phyloP scores from a whole-genome alignment of 192 early-diverging fungal genomes.

The Coemansia reversa region DNA sequence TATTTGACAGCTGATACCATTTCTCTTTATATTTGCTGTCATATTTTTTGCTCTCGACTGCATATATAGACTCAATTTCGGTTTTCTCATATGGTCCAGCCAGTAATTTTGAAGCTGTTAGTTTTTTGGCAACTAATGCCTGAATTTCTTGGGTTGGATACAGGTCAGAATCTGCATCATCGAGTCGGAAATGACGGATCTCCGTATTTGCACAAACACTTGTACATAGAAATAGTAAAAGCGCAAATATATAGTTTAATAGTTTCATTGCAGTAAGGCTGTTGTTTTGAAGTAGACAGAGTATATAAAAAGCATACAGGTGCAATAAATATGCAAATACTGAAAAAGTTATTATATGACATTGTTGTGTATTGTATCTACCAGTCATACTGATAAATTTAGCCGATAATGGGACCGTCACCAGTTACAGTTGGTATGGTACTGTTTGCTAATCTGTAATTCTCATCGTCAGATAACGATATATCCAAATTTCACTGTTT shows the following conservation, averaged over 20 bases:
- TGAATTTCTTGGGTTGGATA: not conserved
- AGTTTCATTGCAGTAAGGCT: not conserved
- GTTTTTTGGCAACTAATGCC: not conserved
- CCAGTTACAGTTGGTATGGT: not conserved
- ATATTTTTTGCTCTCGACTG: slow-evolving; percentile 22
- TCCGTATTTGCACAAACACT: slow-evolving; percentile 33
- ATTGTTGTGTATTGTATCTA: not conserved
- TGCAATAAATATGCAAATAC: not conserved
- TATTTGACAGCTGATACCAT: slow-evolving; percentile 32
- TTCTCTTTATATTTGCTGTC: slow-evolving; percentile 11
- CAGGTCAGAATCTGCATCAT: not conserved
- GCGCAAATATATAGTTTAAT: not conserved
- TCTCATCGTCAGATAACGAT: too few species aligned
- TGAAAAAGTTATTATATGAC: not conserved
- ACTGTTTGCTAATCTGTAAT: not conserved
- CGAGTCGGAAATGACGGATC: slow-evolving; percentile 33
- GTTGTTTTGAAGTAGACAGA: not conserved
- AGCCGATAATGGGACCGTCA: not conserved
- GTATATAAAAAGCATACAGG: not conserved
- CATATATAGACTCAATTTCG: slow-evolving; percentile 9
- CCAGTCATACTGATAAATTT: not conserved
- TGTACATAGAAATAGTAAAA: not conserved
- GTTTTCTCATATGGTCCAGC: slow-evolving; percentile 19
- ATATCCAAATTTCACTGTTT: not conserved
- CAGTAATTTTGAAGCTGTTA: slow-evolving; percentile 3